Conservation (phyloP, 2,329 filamentous ascomycete species). For the Knoxdaviesia capensis region DNA sequence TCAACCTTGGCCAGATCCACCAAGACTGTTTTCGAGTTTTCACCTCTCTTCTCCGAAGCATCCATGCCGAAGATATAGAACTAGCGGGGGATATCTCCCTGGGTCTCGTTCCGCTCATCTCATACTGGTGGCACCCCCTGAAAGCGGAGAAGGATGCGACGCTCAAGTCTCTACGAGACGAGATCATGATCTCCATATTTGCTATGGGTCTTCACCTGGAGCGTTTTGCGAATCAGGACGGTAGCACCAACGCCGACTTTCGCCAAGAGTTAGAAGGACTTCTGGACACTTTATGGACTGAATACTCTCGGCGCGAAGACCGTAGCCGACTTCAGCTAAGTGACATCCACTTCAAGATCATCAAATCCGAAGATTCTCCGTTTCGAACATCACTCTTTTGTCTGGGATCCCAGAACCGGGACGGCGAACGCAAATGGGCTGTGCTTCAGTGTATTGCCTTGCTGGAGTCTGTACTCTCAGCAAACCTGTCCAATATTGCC, state of each 20-base stretch:
- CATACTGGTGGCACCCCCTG: conserved; percentile 59
- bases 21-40: conserved; percentile 56
- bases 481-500: conserved; percentile 4
- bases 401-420: conserved; percentile 28
- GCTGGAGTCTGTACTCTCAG: conserved; percentile 20
- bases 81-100: conserved; percentile 39
- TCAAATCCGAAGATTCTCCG: conserved; percentile 20
- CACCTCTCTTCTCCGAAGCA: conserved; percentile 46
- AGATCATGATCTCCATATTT: conserved; percentile 56
- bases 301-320: conserved; percentile 55
- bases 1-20: conserved; percentile 42
- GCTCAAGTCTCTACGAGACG: conserved; percentile 47
- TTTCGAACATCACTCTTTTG: conserved; percentile 30
- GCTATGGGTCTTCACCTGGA: conserved; percentile 44
- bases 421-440: conserved; percentile 39
- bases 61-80: conserved; percentile 46
- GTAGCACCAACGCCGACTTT: conserved; percentile 13
- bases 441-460: conserved; percentile 36
- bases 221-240: conserved; percentile 23
- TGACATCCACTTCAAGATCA: conserved; percentile 42
- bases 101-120: conserved; percentile 49
- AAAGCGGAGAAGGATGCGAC: conserved; percentile 38
- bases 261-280: conserved; percentile 39
- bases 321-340: conserved; percentile 59
- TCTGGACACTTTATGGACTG: conserved; percentile 48